phyloP scores from a whole-genome alignment of 176 grass and related monocot genomes.

The Cymbopogon citratus region DNA sequence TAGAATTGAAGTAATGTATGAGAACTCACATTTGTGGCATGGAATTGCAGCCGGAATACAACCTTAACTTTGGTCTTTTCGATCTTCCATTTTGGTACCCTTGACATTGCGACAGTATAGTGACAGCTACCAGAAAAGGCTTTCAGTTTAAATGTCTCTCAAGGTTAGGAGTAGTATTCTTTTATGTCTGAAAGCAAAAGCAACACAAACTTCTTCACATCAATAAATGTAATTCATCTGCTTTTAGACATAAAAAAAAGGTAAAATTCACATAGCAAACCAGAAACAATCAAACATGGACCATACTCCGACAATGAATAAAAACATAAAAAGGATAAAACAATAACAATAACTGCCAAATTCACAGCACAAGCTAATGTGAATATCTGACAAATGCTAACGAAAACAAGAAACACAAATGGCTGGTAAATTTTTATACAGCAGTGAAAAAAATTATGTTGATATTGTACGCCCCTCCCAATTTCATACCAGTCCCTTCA shows the following conservation, averaged over 20 bases:
- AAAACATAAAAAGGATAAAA: constrained; percentile 16
- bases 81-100: constrained; percentile 88
- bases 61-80: constrained; percentile 98
- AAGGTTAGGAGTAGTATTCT: constrained; percentile 19
- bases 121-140: constrained; percentile 34
- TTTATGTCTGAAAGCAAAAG: constrained; percentile 28
- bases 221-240: not conserved
- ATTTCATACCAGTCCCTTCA: not conserved
- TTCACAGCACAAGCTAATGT: not conserved
- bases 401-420: not conserved
- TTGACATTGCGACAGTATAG: constrained; percentile 68
- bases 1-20: constrained; percentile 1
- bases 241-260: not conserved
- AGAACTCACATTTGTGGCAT: constrained; percentile 88
- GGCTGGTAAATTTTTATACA: not conserved
- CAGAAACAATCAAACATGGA: not conserved
- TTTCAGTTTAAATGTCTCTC: constrained; percentile 28
- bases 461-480: not conserved
- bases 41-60: constrained; percentile 93
- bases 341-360: not conserved
- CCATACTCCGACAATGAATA: not conserved
- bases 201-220: constrained; percentile 5
- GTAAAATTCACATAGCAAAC: not conserved
- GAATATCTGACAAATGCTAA: not conserved
- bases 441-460: not conserved